Percentiles rank a stretch among this genome's conserved stretches.
These are phyloP conservation scores for Furcasterigmium furcatum DNA, from an alignment of 2,329 filamentous ascomycete species.

Conservation along the genomic window DNA sequence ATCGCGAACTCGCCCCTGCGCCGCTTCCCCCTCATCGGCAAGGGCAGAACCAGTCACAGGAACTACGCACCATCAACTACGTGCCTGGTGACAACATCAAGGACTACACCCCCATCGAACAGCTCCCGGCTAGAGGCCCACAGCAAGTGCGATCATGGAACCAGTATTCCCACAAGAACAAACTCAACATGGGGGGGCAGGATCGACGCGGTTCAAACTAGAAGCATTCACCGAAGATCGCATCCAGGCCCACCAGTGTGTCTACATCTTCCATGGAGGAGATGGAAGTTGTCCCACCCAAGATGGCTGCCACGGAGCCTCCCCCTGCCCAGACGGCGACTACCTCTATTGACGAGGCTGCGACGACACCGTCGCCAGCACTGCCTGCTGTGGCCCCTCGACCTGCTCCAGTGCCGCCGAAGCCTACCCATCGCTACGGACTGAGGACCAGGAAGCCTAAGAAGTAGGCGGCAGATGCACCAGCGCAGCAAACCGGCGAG, in stretches of 20 bases:
- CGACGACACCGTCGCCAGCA: too few relatives aligned
- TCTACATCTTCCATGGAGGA: background rate
- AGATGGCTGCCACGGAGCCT: too few relatives aligned
- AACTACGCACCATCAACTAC: constrained; percentile 58
- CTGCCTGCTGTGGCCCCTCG: too few relatives aligned
- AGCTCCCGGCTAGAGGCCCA: constrained; percentile 52
- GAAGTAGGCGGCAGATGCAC: too few relatives aligned
- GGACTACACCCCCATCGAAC: constrained; percentile 52
- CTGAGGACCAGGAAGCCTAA: background rate
- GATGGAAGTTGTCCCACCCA: too few relatives aligned
- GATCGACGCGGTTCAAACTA: constrained; percentile 14
- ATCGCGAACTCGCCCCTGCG: constrained; percentile 57
- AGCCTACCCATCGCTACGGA: background rate
- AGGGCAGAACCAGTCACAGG: constrained; percentile 41
- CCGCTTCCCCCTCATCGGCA: constrained; percentile 49
- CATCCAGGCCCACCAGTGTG: background rate
- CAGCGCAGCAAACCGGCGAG: too few relatives aligned
- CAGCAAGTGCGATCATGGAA: constrained; percentile 58
- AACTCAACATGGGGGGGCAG: constrained; percentile 31
- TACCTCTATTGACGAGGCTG: too few relatives aligned
- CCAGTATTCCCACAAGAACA: constrained; percentile 9
- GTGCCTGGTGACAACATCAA: constrained; percentile 53
- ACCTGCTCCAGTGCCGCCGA: too few relatives aligned
- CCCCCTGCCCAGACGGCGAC: too few relatives aligned
- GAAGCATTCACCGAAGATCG: background rate